Conservation (phyloP, 2,329 filamentous ascomycete species). For the Alternaria metachromatica region DNA sequence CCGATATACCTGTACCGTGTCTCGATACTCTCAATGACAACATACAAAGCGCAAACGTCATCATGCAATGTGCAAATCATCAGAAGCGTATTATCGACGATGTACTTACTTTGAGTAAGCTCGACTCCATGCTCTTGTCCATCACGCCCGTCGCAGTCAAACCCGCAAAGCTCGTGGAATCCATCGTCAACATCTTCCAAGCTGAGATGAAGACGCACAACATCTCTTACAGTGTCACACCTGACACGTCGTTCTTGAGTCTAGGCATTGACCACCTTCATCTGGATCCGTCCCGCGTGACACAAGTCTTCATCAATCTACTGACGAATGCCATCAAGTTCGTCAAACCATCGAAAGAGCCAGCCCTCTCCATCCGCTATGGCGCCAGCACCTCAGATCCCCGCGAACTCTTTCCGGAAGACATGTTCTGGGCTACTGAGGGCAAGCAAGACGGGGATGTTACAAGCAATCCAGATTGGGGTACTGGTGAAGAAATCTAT, state of each 20-base stretch:
- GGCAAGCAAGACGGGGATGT: constrained; percentile 29
- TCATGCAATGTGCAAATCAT: constrained; percentile 55
- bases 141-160: constrained; percentile 52
- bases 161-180: constrained; percentile 43
- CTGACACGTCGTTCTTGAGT: constrained; percentile 47
- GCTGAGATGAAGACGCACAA: constrained; percentile 45
- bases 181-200: constrained; percentile 49
- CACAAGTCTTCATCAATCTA: constrained; percentile 81
- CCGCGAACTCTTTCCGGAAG: constrained; percentile 30
- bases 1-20: constrained; percentile 31
- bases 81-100: constrained; percentile 59
- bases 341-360: constrained; percentile 45
- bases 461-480: constrained; percentile 44
- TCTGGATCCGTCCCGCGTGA: constrained; percentile 52
- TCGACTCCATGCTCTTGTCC: constrained; percentile 53
- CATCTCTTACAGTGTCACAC: constrained; percentile 37
- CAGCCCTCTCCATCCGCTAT: constrained; percentile 48
- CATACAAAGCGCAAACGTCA: constrained; percentile 49
- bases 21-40: constrained; percentile 39
- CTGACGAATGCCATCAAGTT: constrained; percentile 63
- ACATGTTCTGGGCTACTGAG: constrained; percentile 43
- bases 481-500: constrained; percentile 48
- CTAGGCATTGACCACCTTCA: constrained; percentile 49
- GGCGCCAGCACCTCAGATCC: constrained; percentile 40
- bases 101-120: constrained; percentile 54